Percentiles rank a stretch among this genome's conserved stretches.
phyloP scores from a whole-genome alignment of 1,284 basidiomycete species.

The Cerrena zonata region DNA sequence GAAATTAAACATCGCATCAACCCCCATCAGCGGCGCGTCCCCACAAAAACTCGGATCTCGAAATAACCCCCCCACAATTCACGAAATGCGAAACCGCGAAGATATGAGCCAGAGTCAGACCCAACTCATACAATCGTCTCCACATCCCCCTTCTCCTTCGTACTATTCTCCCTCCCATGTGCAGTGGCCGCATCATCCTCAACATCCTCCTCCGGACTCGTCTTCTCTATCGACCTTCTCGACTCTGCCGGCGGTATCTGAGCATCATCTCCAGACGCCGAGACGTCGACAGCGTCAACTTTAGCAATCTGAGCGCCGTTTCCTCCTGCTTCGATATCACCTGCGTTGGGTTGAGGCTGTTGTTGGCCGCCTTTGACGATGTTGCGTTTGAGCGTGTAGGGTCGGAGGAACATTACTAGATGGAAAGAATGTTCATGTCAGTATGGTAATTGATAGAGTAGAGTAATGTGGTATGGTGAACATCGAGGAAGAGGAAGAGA shows the following conservation, averaged over 20 bases:
- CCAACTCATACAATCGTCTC: no score
- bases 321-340: slow-evolving; percentile 11
- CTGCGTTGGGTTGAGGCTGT: slow-evolving; percentile 17
- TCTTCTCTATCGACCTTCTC: slow-evolving; percentile 4
- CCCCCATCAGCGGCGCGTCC: no score
- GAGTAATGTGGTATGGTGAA: no score
- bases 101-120: not conserved
- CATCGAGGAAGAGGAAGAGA: not conserved
- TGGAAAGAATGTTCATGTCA: not conserved
- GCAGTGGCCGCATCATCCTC: slow-evolving; percentile 3
- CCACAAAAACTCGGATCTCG: no score
- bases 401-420: slow-evolving; percentile 47
- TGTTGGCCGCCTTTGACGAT: slow-evolving; percentile 37
- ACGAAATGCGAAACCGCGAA: no score
- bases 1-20: no score
- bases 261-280: slow-evolving; percentile 9
- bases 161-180: not conserved
- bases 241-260: slow-evolving; percentile 1
- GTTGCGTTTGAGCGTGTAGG: slow-evolving; percentile 60
- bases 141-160: slow-evolving; percentile 1
- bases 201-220: not conserved
- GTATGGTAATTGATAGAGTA: not conserved
- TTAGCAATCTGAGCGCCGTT: slow-evolving; percentile 12
- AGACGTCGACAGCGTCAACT: slow-evolving; percentile 10
- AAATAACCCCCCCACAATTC: no score